A percentile compares a stretch with the other conserved stretches of the same genome.
Conservation (phyloP, 176 grass and related monocot species). For the Guadua angustifolia region DNA sequence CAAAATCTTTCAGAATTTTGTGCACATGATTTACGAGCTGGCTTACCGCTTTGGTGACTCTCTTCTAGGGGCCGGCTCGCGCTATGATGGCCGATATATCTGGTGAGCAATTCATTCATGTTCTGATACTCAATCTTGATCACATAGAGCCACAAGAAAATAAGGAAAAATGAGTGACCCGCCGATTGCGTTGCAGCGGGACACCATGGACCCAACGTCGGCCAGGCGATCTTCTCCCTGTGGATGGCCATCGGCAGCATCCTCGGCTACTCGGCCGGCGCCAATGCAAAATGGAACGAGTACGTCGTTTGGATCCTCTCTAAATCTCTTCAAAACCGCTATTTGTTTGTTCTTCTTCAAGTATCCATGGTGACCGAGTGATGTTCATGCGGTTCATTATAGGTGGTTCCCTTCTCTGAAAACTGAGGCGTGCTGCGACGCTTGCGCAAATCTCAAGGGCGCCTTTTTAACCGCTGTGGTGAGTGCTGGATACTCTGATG, state of each 20-base stretch:
- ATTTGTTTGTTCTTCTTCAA: neutral
- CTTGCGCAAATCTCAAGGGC: constrained; percentile 61
- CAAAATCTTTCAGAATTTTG: neutral
- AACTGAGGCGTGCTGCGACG: constrained; percentile 54
- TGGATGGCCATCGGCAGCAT: constrained; percentile 95
- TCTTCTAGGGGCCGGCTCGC: constrained; percentile 43
- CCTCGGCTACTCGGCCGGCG: constrained; percentile 74
- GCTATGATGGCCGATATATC: constrained; percentile 62
- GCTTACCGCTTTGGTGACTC: too few species aligned
- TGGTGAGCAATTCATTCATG: neutral
- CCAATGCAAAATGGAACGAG: constrained; percentile 55
- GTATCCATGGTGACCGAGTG: neutral
- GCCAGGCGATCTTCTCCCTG: constrained; percentile 69
- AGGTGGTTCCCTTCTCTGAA: constrained; percentile 65
- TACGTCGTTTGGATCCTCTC: neutral
- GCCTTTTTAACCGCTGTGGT: constrained; percentile 59
- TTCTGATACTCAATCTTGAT: neutral
- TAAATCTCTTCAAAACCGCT: too few species aligned
- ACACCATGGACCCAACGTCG: constrained; percentile 49
- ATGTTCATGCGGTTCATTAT: neutral
- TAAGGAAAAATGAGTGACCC: neutral
- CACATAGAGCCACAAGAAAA: neutral
- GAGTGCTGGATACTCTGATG: neutral
- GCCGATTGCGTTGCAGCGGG: constrained; percentile 30
- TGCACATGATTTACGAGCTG: neutral